A percentile compares a stretch with the other conserved stretches of the same genome.
These are phyloP conservation scores for Spirogloea muscicola DNA, from an alignment of 139 green algal genomes.

Conservation along the genomic window DNA sequence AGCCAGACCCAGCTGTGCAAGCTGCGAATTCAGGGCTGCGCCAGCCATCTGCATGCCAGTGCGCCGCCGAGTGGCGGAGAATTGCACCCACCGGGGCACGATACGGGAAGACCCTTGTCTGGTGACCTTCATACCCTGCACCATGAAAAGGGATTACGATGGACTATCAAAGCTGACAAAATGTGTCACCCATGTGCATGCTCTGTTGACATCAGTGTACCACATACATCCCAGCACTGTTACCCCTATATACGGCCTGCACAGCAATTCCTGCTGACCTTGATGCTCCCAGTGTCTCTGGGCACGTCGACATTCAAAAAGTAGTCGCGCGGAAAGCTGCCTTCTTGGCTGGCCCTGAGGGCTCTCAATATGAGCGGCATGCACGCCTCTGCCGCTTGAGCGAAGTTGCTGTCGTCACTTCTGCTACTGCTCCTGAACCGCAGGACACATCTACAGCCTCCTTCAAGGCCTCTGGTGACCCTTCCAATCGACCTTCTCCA, in stretches of 20 bases:
- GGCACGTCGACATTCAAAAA: slow-evolving; percentile 15
- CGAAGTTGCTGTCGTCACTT: slow-evolving; percentile 13
- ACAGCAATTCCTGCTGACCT: slow-evolving; percentile 1
- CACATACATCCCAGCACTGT: background rate
- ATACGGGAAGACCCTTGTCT: slow-evolving; percentile 4
- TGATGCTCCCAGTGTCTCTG: background rate
- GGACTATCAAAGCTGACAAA: background rate
- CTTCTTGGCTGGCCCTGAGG: background rate
- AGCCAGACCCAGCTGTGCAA: slow-evolving; percentile 15
- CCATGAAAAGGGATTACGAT: background rate
- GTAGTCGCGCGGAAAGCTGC: background rate
- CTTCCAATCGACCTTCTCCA: background rate
- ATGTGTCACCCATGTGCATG: background rate
- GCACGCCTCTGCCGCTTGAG: slow-evolving; percentile 3
- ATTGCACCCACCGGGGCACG: background rate
- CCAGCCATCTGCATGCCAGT: slow-evolving; percentile 7
- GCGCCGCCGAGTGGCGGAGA: background rate
- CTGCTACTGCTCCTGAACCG: no score
- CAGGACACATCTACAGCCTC: no score
- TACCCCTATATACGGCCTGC: background rate
- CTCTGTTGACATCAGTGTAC: background rate
- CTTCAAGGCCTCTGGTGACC: background rate
- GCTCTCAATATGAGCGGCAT: slow-evolving; percentile 1
- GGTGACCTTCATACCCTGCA: slow-evolving; percentile 16
- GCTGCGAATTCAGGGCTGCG: background rate